Base-by-base conservation (phyloP, 495 filamentous ascomycete species). In the Rhizodiscina lignyota region DNA sequence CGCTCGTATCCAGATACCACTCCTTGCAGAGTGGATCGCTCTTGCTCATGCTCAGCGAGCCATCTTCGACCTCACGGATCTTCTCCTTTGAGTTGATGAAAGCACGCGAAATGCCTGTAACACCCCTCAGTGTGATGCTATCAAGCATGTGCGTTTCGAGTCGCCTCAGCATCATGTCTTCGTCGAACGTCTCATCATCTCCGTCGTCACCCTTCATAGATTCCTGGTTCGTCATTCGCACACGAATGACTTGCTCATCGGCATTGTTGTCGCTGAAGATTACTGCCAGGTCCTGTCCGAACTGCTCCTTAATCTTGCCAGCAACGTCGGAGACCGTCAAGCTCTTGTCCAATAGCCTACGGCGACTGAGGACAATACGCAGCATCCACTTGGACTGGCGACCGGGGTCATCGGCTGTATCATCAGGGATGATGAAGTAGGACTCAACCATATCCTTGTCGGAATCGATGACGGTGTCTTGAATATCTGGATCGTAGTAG, bases 251-350 rank as follows among this genome's bases (percentile, higher is more conserved):
- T 52, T 91, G 85, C 50, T 92, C 73, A 39, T 94, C 87, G 19
- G 86, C 87, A 53, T 99, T 99, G 61, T 94, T 86, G 49, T 99
- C 89, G 54, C 83, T 91, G 66, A 93, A 94, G 30, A 99, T 83
- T 27, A 97, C 75, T 8, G 84, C 84, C 39, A 94, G 63, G 55
- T 94, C 84, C 31, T 69, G 72, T n/a, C 70, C 70, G 49, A 91
- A 96, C 20, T 78, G 74, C 36, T 83, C 71, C 56, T 91, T 91
- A 58, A 97, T 82, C 52, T 72, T 74, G 21, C 66, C 53, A n/a
- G 83, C 89, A 43, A 99, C 89, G 45, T 94, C 86, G 42, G 92
- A 79, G 29, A 96, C 83, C 1, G 73, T 77, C 38, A 99, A 64
- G 19, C 77, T 80, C 61, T 96, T 99, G 52, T 99, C 89, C 15